Evolutionary conservation across 129 eudicot species (phyloP).

Genomic region (Flaveria ramosissima): DNA sequence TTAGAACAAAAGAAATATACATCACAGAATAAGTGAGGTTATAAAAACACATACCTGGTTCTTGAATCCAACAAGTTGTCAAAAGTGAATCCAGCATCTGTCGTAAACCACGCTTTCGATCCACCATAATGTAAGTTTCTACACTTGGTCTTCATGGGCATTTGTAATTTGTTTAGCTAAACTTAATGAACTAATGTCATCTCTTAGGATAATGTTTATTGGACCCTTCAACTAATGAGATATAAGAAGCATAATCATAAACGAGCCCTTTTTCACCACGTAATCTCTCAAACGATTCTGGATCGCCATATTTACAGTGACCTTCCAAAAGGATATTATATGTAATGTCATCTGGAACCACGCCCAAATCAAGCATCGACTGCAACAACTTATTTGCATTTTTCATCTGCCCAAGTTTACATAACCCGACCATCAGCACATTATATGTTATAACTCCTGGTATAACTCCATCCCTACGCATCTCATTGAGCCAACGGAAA

Average conservation of each 20-base stretch:
- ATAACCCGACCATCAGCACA: conserved; percentile 72
- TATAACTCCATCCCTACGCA: conserved; percentile 63
- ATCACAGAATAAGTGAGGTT: too few species aligned
- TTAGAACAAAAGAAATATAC: too few species aligned
- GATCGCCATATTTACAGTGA: conserved; percentile 53
- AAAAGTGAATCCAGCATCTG: too few species aligned
- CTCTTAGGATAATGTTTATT: conserved; percentile 26
- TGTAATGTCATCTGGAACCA: conserved; percentile 77
- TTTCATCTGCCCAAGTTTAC: conserved; percentile 76
- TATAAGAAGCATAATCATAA: conserved; percentile 70
- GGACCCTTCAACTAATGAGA: conserved; percentile 48
- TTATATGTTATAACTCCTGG: conserved; percentile 69
- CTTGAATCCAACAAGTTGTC: not conserved
- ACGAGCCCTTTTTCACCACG: conserved; percentile 75
- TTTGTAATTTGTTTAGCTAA: too few species aligned
- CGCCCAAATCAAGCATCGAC: conserved; percentile 78
- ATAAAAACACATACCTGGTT: not conserved
- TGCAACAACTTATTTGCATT: conserved; percentile 66
- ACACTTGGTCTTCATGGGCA: not conserved
- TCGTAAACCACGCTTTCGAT: not conserved
- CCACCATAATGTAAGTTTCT: not conserved
- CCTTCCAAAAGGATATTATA: conserved; percentile 81
- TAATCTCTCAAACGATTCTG: conserved; percentile 45
- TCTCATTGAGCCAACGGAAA: conserved; percentile 60
- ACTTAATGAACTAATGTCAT: too few species aligned